Evolutionary conservation across 768 basidiomycete genomes (phyloP), one percentile per base, ranked within the genome.

Genomic region (Lactifluus piperatus): DNA sequence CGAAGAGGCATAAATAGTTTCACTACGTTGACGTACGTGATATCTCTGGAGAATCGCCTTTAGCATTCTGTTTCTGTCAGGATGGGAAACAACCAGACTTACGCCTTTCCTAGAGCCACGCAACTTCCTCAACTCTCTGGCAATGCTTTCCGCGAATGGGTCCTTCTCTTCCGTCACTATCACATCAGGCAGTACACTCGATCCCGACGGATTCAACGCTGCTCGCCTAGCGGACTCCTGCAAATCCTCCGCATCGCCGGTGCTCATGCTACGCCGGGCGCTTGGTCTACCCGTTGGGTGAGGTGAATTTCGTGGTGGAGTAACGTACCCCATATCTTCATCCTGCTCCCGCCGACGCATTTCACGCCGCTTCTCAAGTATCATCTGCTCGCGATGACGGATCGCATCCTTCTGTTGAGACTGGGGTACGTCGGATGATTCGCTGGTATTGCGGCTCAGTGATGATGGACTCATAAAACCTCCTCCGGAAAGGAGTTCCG

Each of bases 1-100:
- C 9, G 86, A 83, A 9, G 72, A 69, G 9, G 93, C 92, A 65
- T 89, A 90, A 37, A 95, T 91, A 16, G 82, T 86, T 20, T 75
- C 77, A 65, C 83, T 81, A 34, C 79, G 86, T 70, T 94, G 86
- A 27, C 86, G 83, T 46, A 98, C 77, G 32, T 83, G 85, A 70
- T 98, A 98, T 68, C 81, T 86, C 78, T 90, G 74, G 68, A 72
- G 20, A 49, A 50, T 52, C 49, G 34, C 43, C n/a, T 45, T 56
- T 46, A 64, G 36, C 54, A 49, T 55, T 57, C 18, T 4, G 26
- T 39, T 52, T 57, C 18, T 4, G 26, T 39, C 52, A 54, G 13
- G 16, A 43, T 26, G 51, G 51, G 26, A 55, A 34, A 30, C 56
- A 26, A 24, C 51, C 43, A 63, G 24, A 73, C 77, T 65, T 61